Evolutionary conservation across 2,329 filamentous ascomycete species (phyloP).

Genomic region (Pseudogymnoascus sp.): DNA sequence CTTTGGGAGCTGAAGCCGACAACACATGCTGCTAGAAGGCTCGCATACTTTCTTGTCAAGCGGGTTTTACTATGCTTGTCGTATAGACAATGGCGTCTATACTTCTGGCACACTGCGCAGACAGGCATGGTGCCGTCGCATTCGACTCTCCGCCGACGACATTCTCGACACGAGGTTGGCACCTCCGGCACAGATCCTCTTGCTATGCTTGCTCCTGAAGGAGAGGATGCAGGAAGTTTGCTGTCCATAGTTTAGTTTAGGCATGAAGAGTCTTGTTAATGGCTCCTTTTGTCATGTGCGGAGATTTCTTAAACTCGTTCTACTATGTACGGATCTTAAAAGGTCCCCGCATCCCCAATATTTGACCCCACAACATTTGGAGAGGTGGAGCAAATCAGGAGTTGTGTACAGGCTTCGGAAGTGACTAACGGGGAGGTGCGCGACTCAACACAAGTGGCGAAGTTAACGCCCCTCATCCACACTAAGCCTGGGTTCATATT

Average conservation of each 20-base stretch:
- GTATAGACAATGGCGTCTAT: slow-evolving; percentile 8
- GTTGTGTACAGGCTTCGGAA: neutral
- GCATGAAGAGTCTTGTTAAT: neutral
- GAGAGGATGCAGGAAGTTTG: neutral
- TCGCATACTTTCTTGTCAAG: slow-evolving; percentile 4
- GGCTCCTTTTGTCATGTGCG: neutral
- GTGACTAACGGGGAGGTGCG: neutral
- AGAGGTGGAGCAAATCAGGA: neutral
- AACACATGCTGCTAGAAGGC: neutral
- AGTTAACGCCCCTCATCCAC: neutral
- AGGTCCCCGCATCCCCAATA: neutral
- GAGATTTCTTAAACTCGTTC: neutral
- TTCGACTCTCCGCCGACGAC: neutral
- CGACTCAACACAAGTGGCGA: neutral
- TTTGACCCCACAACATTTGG: neutral
- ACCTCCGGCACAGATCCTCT: neutral
- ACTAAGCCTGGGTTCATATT: neutral
- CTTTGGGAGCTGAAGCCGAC: neutral
- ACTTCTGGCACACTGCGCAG: slow-evolving; percentile 7
- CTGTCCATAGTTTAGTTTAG: neutral
- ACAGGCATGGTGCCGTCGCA: slow-evolving; percentile 8
- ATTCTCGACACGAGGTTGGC: slow-evolving; percentile 9
- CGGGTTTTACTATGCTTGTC: slow-evolving; percentile 10
- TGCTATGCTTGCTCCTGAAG: neutral
- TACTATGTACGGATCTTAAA: neutral